Percentiles rank a stretch among this genome's conserved stretches.
These are phyloP conservation scores for Saccharomyces hybrid DNA, from an alignment of 1,139 yeast genomes.

Conservation along the genomic window DNA sequence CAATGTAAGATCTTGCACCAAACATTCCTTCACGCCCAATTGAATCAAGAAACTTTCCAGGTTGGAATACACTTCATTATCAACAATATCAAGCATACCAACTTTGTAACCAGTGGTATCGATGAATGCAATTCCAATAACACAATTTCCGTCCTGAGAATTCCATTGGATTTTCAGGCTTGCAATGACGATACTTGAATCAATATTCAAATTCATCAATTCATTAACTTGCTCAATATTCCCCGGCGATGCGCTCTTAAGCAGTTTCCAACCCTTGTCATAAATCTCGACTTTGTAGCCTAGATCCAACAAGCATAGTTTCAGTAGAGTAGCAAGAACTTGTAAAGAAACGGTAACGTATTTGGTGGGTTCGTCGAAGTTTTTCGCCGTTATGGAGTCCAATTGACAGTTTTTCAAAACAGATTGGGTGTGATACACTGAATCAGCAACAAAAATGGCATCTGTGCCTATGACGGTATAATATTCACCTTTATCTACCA, in stretches of 20 bases:
- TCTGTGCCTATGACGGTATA: constrained; percentile 69
- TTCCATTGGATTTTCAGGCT: constrained; percentile 52
- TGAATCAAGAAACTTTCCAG: constrained; percentile 81
- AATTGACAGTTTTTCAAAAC: constrained; percentile 52
- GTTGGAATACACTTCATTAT: constrained; percentile 80
- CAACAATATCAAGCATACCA: constrained; percentile 73
- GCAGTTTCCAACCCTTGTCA: constrained; percentile 48
- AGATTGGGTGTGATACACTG: constrained; percentile 72
- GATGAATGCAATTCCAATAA: constrained; percentile 73
- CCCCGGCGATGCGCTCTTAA: constrained; percentile 79
- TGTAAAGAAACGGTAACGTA: constrained; percentile 75
- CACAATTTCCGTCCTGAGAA: constrained; percentile 38
- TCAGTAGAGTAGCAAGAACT: constrained; percentile 59
- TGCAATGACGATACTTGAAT: constrained; percentile 62
- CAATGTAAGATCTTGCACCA: constrained; percentile 46
- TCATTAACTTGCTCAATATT: constrained; percentile 78
- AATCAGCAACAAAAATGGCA: constrained; percentile 75
- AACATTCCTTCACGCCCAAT: constrained; percentile 78
- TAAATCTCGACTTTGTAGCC: constrained; percentile 78
- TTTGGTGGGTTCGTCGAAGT: constrained; percentile 39
- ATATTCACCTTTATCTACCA: constrained; percentile 73
- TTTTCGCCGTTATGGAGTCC: constrained; percentile 32
- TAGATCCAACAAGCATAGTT: constrained; percentile 57
- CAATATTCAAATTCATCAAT: constrained; percentile 44
- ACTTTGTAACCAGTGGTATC: constrained; percentile 62